Evolutionary conservation across 164 flowering plant genomes (phyloP), one percentile per base, ranked within the genome.

Genomic region (Magnolia officinalis): DNA sequence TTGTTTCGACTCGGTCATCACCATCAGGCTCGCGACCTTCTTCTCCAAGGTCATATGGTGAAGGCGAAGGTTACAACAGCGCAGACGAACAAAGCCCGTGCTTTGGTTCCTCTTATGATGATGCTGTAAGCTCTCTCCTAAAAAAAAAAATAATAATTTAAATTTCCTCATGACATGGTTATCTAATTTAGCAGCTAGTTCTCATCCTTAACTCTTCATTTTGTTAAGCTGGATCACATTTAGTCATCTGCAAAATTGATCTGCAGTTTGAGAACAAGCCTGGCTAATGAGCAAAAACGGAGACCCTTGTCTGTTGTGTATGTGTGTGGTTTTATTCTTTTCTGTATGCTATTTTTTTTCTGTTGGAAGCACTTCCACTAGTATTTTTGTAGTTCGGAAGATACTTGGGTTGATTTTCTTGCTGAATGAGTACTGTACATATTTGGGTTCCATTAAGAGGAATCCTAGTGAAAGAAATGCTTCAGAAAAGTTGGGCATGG

Each of bases 61-160:
- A 96, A 66, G 88, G 69, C 74, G 99, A 96, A 78, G 99, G 98
- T n/a, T 96, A 96, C 80, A 96, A 96, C 79, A 96, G 98, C 79
- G 96, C 99, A 21, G 99, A 96, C 84, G 99, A 96, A 86, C 99
- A 94, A 82, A 87, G 58, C 21, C 89, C 95, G 23, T 78, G 89
- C 82, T 93, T 82, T 83, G 88, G 84, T 16, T 82, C 96, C 78
- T 91, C 97, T 1, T 92, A 86, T 78, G 88, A 87, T 85, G 98
- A 94, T 76, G 75, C 82, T 3, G 99, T 96, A 88, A 88, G 92
- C 76, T 76, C 50, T 67, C 16, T 55, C 49, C 20, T 63, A 2
- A 58, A 0, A 24, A 24, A 24, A 24, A 24, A 24, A 24, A 24
- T 24, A 24, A 24, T 0, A 24, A 24, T 0, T 24, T 24, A 24